Conservation (phyloP, 2,329 filamentous ascomycete genomes). For the Alternaria dauci region DNA sequence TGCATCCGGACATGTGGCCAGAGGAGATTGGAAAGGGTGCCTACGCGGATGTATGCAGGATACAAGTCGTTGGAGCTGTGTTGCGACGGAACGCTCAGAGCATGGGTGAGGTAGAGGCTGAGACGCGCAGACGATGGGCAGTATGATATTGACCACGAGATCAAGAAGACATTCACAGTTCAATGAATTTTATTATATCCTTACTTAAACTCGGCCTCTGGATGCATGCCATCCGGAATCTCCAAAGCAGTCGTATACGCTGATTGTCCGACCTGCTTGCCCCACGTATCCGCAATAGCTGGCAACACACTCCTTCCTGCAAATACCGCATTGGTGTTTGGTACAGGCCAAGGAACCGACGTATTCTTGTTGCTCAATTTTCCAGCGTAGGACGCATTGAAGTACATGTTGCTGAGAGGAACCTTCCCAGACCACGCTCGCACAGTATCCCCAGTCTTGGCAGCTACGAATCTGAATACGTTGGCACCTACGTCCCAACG, state of each 20-base stretch:
- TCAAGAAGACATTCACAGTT: background rate
- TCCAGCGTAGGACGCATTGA: constrained; percentile 45
- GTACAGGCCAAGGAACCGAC: constrained; percentile 41
- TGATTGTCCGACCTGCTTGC: constrained; percentile 26
- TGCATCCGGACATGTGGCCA: constrained; percentile 39
- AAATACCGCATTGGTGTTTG: constrained; percentile 35
- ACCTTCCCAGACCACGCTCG: constrained; percentile 38
- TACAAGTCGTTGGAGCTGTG: constrained; percentile 35
- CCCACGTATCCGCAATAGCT: constrained; percentile 37
- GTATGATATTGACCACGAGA: background rate
- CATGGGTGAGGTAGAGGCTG: background rate
- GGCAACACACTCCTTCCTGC: constrained; percentile 40
- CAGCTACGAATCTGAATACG: constrained; percentile 50
- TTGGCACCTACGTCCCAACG: constrained; percentile 59
- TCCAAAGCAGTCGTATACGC: constrained; percentile 44
- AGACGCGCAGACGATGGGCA: constrained; percentile 4
- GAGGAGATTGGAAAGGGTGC: constrained; percentile 34
- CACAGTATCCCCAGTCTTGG: constrained; percentile 39
- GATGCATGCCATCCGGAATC: constrained; percentile 46
- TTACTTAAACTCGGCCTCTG: constrained; percentile 40
- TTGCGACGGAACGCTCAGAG: constrained; percentile 12
- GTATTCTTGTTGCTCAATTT: constrained; percentile 41
- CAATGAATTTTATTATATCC: background rate
- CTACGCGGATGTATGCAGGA: constrained; percentile 35
- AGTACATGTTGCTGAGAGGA: constrained; percentile 42